Evolutionary conservation across 805 yeast genomes (phyloP), one percentile per base, ranked within the genome.

Genomic region (Teunomyces kruisii): DNA sequence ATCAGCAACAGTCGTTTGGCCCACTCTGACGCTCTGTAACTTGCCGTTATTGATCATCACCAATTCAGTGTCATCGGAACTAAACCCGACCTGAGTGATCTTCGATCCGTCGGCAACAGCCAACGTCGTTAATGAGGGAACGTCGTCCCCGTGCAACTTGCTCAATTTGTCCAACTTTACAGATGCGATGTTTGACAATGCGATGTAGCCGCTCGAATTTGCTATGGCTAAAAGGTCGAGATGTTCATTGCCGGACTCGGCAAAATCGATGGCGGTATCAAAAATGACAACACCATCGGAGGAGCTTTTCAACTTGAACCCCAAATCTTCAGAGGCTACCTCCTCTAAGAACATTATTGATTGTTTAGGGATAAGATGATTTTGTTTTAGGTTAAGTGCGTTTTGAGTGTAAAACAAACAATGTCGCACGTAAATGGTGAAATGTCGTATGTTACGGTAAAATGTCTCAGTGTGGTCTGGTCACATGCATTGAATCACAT

Each of bases 221-320:
- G 69, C 67, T 38, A 72, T 68, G 12, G 68, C 64, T 8, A 77
- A 56, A 40, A 75, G 67, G 15, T 63, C 64, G 13, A 62, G 45
- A 6, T 58, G 53, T 3, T 32, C 33, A 14, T 32, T 24, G 3
- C 46, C 37, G 19, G 40, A 16, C 5, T 46, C 33, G 61, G 45
- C 24, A 46, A 60, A 42, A 60, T 65, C 59, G 49, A 73, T 13
- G 67, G 75, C 42, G 59, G 44, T 14, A 46, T 50, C 50, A 22
- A 58, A 54, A 2, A 59, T 47, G n/a, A 29, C 40, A 15, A 50
- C 37, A 1, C 75, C 78, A 12, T 61, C 54, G 41, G 58, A 67
- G 9, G 50, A 48, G 6, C 64, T 47, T n/a, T 70, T 72, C 14
- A 75, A 52, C 28, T 69, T 73, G 61, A 75, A 76, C 5, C 80